Conservation (phyloP, 1,139 yeast species). For the Scheffersomyces insectosa region DNA sequence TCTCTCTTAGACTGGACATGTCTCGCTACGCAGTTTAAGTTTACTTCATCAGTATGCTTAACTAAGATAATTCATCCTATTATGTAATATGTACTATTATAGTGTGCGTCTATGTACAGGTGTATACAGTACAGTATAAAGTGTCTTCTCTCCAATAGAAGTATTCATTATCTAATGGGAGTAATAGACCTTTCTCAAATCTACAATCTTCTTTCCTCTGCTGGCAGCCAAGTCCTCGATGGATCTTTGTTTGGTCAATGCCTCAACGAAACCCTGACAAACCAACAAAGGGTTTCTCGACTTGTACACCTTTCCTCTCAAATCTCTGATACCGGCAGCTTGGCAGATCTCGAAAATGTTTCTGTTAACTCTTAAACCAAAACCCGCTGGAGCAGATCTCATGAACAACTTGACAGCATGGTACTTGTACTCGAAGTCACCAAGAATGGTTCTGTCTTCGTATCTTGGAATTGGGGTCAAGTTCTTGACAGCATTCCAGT, state of each 20-base stretch:
- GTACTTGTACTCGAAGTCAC: constrained; percentile 77
- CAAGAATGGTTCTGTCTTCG: constrained; percentile 89
- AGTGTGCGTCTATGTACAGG: constrained; percentile 1
- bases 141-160: too few species aligned
- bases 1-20: too few species aligned
- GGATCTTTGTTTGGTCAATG: constrained; percentile 76
- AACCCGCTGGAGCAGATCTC: constrained; percentile 90
- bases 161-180: constrained; percentile 27
- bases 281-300: constrained; percentile 95
- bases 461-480: constrained; percentile 79
- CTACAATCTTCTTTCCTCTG: constrained; percentile 94
- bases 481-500: constrained; percentile 92
- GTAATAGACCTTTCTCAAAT: constrained; percentile 87
- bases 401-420: constrained; percentile 84
- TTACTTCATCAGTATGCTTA: too few species aligned
- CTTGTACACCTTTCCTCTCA: constrained; percentile 87
- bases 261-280: constrained; percentile 87
- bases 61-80: too few species aligned
- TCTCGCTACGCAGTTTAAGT: too few species aligned
- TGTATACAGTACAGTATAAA: not conserved
- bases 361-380: constrained; percentile 91
- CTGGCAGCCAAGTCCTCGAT: constrained; percentile 86
- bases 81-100: too few species aligned
- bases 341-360: constrained; percentile 89
- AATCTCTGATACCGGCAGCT: constrained; percentile 92